Conservation (phyloP, 73 alveolate species). For the Paramecium sonneborni region DNA sequence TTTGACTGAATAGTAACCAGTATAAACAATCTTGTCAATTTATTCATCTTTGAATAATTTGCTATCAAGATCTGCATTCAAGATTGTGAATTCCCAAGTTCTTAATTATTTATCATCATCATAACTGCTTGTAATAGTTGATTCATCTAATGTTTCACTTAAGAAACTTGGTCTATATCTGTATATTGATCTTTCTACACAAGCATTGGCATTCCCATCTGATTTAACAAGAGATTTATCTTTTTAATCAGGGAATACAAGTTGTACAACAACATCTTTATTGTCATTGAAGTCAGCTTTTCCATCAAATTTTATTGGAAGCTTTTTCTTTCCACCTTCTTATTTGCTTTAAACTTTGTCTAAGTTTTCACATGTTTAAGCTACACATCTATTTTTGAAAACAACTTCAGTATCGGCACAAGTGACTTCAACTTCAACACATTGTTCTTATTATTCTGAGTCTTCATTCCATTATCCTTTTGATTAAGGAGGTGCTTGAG, state of each 20-base stretch:
- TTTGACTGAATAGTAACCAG: conserved; percentile 28
- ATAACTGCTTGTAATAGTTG: background rate
- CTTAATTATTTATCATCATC: conserved; percentile 1
- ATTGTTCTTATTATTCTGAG: background rate
- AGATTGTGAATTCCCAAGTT: conserved; percentile 10
- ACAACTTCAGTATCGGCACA: background rate
- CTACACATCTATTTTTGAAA: background rate
- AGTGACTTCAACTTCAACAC: conserved; percentile 10
- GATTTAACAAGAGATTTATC: background rate
- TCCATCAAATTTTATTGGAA: conserved; percentile 6
- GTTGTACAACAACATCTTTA: background rate
- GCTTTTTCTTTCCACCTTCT: background rate
- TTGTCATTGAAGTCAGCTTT: background rate
- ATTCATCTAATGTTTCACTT: conserved; percentile 10
- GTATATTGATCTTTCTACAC: background rate
- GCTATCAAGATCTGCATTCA: background rate
- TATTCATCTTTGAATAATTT: conserved; percentile 9
- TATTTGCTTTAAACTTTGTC: background rate
- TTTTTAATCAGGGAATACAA: background rate
- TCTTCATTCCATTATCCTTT: background rate
- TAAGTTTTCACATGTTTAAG: background rate
- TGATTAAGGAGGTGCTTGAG: conserved; percentile 3
- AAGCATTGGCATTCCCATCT: conserved; percentile 29
- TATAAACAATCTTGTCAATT: background rate
- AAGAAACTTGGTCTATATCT: conserved; percentile 33